Conservation (phyloP, 805 yeast genomes). For the Candida vaughaniae region DNA sequence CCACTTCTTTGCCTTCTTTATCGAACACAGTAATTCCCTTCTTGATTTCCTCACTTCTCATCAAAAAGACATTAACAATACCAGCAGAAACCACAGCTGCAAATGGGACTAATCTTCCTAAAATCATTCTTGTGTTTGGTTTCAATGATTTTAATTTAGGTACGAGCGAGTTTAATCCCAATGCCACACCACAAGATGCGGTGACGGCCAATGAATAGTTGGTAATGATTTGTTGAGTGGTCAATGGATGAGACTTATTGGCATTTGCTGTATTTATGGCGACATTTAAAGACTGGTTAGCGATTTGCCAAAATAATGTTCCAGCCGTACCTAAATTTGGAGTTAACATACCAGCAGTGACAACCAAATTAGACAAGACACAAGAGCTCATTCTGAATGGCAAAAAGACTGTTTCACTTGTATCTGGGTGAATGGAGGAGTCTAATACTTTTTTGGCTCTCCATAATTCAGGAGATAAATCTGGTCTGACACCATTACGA, state of each 20-base stretch:
- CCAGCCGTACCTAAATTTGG: slow-evolving; percentile 90
- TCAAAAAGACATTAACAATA: slow-evolving; percentile 89
- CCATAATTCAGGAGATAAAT: slow-evolving; percentile 85
- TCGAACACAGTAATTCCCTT: slow-evolving; percentile 78
- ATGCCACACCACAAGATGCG: slow-evolving; percentile 93
- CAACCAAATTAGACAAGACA: slow-evolving; percentile 89
- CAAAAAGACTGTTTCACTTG: slow-evolving; percentile 85
- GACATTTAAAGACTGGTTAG: slow-evolving; percentile 94
- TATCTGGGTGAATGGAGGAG: slow-evolving; percentile 94
- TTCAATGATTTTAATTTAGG: slow-evolving; percentile 73
- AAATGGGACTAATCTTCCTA: slow-evolving; percentile 91
- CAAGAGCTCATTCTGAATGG: slow-evolving; percentile 98
- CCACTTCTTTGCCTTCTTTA: slow-evolving; percentile 58
- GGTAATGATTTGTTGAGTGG: slow-evolving; percentile 71
- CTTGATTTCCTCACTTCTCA: slow-evolving; percentile 93
- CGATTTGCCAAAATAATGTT: slow-evolving; percentile 95
- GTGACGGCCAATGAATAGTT: slow-evolving; percentile 87
- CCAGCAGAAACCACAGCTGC: slow-evolving; percentile 99
- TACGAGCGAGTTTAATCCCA: slow-evolving; percentile 89
- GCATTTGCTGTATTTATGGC: slow-evolving; percentile 97
- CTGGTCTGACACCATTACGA: slow-evolving; percentile 61
- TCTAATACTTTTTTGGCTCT: slow-evolving; percentile 81
- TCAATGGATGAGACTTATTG: slow-evolving; percentile 88
- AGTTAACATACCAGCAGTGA: slow-evolving; percentile 96
- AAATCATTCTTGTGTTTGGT: slow-evolving; percentile 66